Percentiles rank a stretch among this genome's conserved stretches.
Conservation (phyloP, 2,329 filamentous ascomycete genomes). For the Xylariaceae sp. region DNA sequence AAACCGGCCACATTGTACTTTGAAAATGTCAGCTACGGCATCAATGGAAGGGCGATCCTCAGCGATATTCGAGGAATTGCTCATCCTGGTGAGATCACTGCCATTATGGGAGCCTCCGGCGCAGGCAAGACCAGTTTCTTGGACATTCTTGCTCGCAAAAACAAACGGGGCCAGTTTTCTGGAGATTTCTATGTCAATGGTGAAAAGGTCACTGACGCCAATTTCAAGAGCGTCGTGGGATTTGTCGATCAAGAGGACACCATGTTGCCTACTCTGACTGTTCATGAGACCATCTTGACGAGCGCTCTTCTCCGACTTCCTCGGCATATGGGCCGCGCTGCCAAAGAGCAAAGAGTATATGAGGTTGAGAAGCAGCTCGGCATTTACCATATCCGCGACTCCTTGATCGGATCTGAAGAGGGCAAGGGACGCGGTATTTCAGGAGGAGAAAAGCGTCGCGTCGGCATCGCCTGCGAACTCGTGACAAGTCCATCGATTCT, state of each 20-base stretch:
- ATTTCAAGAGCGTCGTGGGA: conserved; percentile 88
- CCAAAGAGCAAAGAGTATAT: conserved; percentile 86
- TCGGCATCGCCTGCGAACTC: conserved; percentile 94
- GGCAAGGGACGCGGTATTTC: conserved; percentile 92
- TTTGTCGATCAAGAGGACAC: conserved; percentile 99
- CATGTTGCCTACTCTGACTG: conserved; percentile 90
- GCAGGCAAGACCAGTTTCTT: conserved; percentile 97
- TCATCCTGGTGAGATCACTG: conserved; percentile 91
- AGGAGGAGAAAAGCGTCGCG: conserved; percentile 90
- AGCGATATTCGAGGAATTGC: conserved; percentile 75
- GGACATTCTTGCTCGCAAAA: conserved; percentile 93
- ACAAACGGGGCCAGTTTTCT: conserved; percentile 74
- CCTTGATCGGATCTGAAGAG: conserved; percentile 93
- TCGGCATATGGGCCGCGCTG: conserved; percentile 75
- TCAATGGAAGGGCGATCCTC: conserved; percentile 86
- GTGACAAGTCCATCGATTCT: conserved; percentile 96
- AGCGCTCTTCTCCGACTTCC: conserved; percentile 90
- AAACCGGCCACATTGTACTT: conserved; percentile 87
- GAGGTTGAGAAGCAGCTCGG: conserved; percentile 96
- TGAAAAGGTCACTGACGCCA: conserved; percentile 74
- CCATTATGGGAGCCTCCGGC: conserved; percentile 97
- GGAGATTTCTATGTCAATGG: conserved; percentile 93
- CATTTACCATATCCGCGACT: conserved; percentile 89
- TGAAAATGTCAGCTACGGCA: conserved; percentile 75
- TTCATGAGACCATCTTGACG: conserved; percentile 95